phyloP scores from a whole-genome alignment of 1,139 yeast genomes.

The Saccharomyces uvarum region DNA sequence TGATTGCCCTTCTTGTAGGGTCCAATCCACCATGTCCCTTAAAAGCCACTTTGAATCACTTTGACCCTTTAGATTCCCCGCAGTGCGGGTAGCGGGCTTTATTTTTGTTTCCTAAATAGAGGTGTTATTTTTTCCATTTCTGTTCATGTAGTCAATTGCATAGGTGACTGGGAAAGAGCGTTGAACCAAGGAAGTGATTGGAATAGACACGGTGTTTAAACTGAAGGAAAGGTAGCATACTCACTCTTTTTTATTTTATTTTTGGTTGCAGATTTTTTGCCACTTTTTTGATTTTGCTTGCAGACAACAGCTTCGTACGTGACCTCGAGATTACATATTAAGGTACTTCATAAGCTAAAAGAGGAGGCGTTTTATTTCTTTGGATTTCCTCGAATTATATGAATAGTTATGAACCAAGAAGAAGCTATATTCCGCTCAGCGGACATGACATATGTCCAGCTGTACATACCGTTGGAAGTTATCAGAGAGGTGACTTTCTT shows the following conservation, averaged over 20 bases:
- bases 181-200: background rate
- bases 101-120: background rate
- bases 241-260: background rate
- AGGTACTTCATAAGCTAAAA: background rate
- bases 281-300: background rate
- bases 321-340: background rate
- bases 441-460: slow-evolving; percentile 69
- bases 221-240: background rate
- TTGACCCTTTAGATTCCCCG: background rate
- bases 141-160: background rate
- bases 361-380: background rate
- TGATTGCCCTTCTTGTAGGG: background rate
- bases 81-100: background rate
- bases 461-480: slow-evolving; percentile 66
- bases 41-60: background rate
- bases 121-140: background rate
- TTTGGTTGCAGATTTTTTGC: background rate
- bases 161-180: background rate
- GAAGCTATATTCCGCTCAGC: slow-evolving; percentile 44
- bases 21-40: background rate
- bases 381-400: slow-evolving; percentile 3
- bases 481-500: slow-evolving; percentile 58
- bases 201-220: background rate
- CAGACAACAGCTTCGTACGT: background rate
- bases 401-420: slow-evolving; percentile 14